Evolutionary conservation across 495 filamentous ascomycete species (phyloP).

Genomic region (Daldinia grandis): DNA sequence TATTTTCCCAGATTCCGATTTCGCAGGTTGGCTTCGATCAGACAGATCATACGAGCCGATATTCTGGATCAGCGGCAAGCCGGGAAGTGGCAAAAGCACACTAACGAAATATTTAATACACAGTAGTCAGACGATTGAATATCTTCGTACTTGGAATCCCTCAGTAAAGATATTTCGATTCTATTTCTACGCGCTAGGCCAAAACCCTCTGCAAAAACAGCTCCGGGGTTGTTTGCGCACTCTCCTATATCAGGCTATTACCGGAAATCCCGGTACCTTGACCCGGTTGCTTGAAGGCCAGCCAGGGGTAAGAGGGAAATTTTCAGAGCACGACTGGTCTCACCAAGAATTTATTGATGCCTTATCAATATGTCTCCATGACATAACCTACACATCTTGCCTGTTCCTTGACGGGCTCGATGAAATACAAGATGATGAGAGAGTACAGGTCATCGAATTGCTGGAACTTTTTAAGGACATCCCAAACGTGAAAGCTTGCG

Average conservation of each 20-base stretch:
- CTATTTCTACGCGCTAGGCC: slow-evolving; percentile 19
- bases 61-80: neutral
- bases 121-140: slow-evolving; percentile 1
- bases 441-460: neutral
- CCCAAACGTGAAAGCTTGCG: neutral
- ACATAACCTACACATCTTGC: neutral
- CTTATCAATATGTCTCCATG: neutral
- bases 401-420: neutral
- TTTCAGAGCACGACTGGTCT: neutral
- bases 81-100: neutral
- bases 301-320: neutral
- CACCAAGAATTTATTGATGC: neutral
- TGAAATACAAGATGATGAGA: neutral
- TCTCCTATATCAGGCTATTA: neutral
- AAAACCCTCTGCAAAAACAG: slow-evolving; percentile 7
- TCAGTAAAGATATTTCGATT: slow-evolving; percentile 10
- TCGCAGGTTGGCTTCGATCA: neutral
- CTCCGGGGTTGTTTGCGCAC: slow-evolving; percentile 16
- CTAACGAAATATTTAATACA: neutral
- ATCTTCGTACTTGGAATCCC: neutral
- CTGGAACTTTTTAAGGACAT: neutral
- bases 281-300: neutral
- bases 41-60: neutral
- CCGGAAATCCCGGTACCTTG: neutral
- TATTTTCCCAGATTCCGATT: neutral